A percentile compares a stretch with the other conserved stretches of the same genome.
phyloP scores from a whole-genome alignment of 2,329 filamentous ascomycete genomes.

The Fusarium goolgardi region DNA sequence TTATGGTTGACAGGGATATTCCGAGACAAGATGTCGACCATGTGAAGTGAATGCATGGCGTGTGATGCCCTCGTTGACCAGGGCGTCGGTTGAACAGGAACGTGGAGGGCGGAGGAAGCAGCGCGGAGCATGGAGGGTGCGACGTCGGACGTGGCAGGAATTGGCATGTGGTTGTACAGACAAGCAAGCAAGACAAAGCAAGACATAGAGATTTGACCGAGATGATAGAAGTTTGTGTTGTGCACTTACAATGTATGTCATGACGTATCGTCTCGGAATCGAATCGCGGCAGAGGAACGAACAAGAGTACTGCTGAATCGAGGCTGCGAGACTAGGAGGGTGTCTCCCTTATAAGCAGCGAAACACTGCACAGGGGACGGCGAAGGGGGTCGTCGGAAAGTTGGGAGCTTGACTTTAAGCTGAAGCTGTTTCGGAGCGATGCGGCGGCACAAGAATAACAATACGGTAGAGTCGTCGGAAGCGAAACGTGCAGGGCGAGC shows the following conservation, averaged over 20 bases:
- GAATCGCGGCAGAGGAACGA: conserved; percentile 32
- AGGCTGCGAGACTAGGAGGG: conserved; percentile 28
- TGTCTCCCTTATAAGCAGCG: conserved; percentile 29
- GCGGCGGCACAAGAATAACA: conserved; percentile 4
- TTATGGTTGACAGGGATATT: conserved; percentile 32
- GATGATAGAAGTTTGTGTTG: conserved; percentile 27
- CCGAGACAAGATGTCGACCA: conserved; percentile 30
- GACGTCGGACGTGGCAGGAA: conserved; percentile 44
- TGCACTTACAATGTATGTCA: conserved; percentile 57
- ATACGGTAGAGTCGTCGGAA: conserved; percentile 11
- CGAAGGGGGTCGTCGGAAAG: background rate
- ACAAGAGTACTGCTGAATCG: conserved; percentile 21
- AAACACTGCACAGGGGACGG: conserved; percentile 22
- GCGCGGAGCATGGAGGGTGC: conserved; percentile 33
- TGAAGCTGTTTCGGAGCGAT: conserved; percentile 28
- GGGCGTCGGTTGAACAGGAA: conserved; percentile 39
- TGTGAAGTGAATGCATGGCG: conserved; percentile 39
- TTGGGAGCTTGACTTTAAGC: conserved; percentile 24
- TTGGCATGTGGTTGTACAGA: conserved; percentile 37
- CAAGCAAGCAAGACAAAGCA: conserved; percentile 8
- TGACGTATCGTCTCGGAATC: conserved; percentile 50
- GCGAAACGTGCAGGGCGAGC: conserved; percentile 20
- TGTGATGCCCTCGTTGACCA: conserved; percentile 37
- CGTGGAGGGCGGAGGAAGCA: conserved; percentile 35
- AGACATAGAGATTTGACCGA: conserved; percentile 32